These are phyloP conservation scores for Globisporangium takayamanum DNA, from an alignment of 352 stramenopile genomes.

Conservation along the genomic window DNA sequence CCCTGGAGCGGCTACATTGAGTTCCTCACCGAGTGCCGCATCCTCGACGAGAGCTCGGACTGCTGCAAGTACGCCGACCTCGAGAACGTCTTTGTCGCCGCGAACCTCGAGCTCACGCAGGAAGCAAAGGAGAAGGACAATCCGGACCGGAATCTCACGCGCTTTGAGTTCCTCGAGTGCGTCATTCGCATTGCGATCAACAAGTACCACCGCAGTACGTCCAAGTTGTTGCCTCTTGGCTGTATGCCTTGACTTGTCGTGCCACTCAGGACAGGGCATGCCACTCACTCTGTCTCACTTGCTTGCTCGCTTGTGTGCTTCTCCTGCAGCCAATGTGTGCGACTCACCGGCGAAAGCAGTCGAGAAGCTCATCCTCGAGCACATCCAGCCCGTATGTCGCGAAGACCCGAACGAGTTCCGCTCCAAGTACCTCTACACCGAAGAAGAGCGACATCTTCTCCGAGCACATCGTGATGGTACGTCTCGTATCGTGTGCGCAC, in stretches of 20 bases:
- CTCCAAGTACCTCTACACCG: conserved; percentile 61
- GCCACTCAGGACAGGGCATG: neutral
- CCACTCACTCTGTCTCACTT: neutral
- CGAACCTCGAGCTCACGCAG: conserved; percentile 70
- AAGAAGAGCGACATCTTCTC: conserved; percentile 70
- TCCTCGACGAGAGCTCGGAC: conserved; percentile 64
- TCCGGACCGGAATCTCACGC: conserved; percentile 63
- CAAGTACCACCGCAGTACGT: conserved; percentile 65
- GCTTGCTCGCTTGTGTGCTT: neutral
- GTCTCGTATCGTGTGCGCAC: neutral
- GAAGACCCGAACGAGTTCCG: conserved; percentile 74
- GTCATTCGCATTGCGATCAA: conserved; percentile 75
- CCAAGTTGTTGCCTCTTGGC: neutral
- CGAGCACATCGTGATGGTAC: conserved; percentile 64
- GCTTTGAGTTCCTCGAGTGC: conserved; percentile 74
- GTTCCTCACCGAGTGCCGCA: conserved; percentile 50
- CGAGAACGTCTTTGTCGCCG: conserved; percentile 78
- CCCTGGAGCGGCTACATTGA: conserved; percentile 70
- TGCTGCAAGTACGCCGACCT: conserved; percentile 59
- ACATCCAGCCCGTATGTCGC: conserved; percentile 35
- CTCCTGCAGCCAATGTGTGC: conserved; percentile 41
- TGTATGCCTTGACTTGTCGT: too few species aligned
- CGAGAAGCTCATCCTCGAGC: conserved; percentile 57
- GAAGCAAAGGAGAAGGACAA: conserved; percentile 80
- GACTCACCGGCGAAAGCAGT: conserved; percentile 63